Evolutionary conservation across 257 asterid genomes (phyloP).

Genomic region (Nicotiana paniculata): DNA sequence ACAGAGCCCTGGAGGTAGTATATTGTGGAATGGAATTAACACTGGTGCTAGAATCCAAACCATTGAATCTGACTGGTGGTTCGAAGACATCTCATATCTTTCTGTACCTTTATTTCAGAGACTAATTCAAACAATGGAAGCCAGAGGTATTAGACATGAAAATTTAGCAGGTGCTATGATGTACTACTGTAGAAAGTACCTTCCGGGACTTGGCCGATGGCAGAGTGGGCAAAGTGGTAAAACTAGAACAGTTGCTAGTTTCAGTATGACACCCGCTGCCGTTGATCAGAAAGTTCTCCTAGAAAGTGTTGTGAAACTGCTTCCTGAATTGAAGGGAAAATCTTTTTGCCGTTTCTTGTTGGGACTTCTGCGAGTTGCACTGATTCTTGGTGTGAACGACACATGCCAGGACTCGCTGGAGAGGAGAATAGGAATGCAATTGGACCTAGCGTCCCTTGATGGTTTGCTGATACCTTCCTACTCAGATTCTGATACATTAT

Average conservation of each 20-base stretch:
- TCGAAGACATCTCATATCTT: conserved; percentile 77
- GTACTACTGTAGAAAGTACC: conserved; percentile 74
- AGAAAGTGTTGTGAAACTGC: conserved; percentile 54
- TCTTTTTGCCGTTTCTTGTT: conserved; percentile 76
- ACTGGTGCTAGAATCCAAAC: conserved; percentile 88
- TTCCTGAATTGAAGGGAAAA: conserved; percentile 75
- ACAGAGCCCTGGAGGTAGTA: conserved; percentile 98
- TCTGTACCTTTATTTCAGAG: conserved; percentile 68
- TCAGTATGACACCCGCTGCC: conserved; percentile 76
- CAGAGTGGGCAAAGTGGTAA: conserved; percentile 55
- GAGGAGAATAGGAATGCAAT: conserved; percentile 68
- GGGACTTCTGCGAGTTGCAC: conserved; percentile 75
- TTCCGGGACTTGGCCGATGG: conserved; percentile 93
- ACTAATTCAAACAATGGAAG: conserved; percentile 56
- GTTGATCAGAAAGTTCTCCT: conserved; percentile 70
- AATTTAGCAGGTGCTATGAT: conserved; percentile 63
- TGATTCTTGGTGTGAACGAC: conserved; percentile 65
- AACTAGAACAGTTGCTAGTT: conserved; percentile 64
- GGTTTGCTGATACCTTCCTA: conserved; percentile 72
- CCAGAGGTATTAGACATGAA: conserved; percentile 67
- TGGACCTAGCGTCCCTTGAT: conserved; percentile 75
- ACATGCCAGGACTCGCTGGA: conserved; percentile 58
- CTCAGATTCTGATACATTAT: conserved; percentile 81
- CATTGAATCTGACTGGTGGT: conserved; percentile 91
- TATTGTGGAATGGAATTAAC: conserved; percentile 90